Percentiles rank a stretch among this genome's conserved stretches.
Evolutionary conservation across 2,329 filamentous ascomycete species (phyloP).

Genomic region (Pseudogymnoascus sp.): DNA sequence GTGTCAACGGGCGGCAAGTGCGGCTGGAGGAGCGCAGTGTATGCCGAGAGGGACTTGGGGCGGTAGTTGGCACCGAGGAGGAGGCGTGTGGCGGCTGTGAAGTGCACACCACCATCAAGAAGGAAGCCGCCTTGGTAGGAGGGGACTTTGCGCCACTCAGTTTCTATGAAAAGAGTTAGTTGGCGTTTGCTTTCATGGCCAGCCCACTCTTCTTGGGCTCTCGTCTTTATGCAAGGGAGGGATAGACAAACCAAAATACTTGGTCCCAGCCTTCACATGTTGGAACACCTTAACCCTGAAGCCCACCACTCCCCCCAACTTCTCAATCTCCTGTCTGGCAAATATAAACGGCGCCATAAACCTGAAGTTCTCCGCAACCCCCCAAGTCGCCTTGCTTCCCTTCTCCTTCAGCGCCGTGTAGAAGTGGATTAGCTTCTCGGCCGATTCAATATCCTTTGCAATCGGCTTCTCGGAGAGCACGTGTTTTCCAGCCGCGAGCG

Average conservation of each 20-base stretch:
- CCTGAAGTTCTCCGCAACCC: slow-evolving; percentile 66
- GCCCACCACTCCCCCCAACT: slow-evolving; percentile 44
- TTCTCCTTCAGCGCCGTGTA: slow-evolving; percentile 28
- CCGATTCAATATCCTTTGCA: slow-evolving; percentile 39
- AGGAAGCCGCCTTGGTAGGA: slow-evolving; percentile 68
- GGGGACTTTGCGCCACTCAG: slow-evolving; percentile 57
- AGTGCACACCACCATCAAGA: slow-evolving; percentile 69
- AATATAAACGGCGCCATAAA: slow-evolving; percentile 48
- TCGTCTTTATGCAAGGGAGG: neutral
- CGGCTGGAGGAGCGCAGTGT: slow-evolving; percentile 21
- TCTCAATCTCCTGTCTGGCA: slow-evolving; percentile 39
- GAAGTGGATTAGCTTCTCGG: slow-evolving; percentile 39
- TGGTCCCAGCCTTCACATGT: slow-evolving; percentile 36
- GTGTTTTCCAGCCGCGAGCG: slow-evolving; percentile 42
- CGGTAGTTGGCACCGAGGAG: slow-evolving; percentile 38
- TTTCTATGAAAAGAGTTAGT: slow-evolving; percentile 29
- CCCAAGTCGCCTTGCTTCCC: slow-evolving; percentile 37
- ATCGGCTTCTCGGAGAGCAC: slow-evolving; percentile 48
- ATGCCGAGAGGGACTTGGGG: slow-evolving; percentile 21
- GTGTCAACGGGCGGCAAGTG: slow-evolving; percentile 27
- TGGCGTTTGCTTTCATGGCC: neutral
- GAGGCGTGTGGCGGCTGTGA: slow-evolving; percentile 52
- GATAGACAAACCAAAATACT: slow-evolving; percentile 33
- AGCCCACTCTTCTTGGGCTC: neutral
- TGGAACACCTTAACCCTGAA: slow-evolving; percentile 42